Conservation (phyloP, 306 rosid genomes). For the Canavalia gladiata region DNA sequence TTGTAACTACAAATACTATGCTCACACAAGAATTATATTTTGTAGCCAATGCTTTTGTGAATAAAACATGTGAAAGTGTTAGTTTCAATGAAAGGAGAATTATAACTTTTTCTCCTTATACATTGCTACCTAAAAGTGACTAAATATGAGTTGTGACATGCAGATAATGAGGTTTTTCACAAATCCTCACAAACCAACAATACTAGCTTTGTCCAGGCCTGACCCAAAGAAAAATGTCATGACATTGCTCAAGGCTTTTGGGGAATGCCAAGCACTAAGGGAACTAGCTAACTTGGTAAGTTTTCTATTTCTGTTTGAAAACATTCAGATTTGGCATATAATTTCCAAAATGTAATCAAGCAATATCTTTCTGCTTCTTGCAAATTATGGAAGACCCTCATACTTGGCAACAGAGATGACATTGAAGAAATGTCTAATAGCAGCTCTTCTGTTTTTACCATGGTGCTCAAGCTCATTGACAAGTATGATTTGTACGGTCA, state of each 20-base stretch:
- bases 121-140: not conserved
- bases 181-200: slow-evolving; percentile 90
- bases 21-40: not conserved
- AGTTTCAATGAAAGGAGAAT: slow-evolving; percentile 3
- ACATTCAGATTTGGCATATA: not conserved
- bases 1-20: not conserved
- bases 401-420: slow-evolving; percentile 89
- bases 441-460: slow-evolving; percentile 73
- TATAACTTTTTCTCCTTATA: not conserved
- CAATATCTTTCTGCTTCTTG: slow-evolving; percentile 32
- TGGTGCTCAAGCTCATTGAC: slow-evolving; percentile 82
- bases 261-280: slow-evolving; percentile 75
- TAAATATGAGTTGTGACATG: slow-evolving; percentile 36
- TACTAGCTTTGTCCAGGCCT: slow-evolving; percentile 90
- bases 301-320: slow-evolving; percentile 23
- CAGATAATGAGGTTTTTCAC: slow-evolving; percentile 86
- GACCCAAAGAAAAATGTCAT: slow-evolving; percentile 91
- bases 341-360: not conserved
- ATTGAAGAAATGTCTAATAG: slow-evolving; percentile 76
- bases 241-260: slow-evolving; percentile 85
- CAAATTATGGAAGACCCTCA: slow-evolving; percentile 65
- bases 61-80: not conserved
- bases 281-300: slow-evolving; percentile 83
- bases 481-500: slow-evolving; percentile 85
- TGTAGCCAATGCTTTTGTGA: slow-evolving; percentile 8